These are phyloP conservation scores for Agrocybe praecox DNA, from an alignment of 768 basidiomycete genomes.

Conservation along the genomic window DNA sequence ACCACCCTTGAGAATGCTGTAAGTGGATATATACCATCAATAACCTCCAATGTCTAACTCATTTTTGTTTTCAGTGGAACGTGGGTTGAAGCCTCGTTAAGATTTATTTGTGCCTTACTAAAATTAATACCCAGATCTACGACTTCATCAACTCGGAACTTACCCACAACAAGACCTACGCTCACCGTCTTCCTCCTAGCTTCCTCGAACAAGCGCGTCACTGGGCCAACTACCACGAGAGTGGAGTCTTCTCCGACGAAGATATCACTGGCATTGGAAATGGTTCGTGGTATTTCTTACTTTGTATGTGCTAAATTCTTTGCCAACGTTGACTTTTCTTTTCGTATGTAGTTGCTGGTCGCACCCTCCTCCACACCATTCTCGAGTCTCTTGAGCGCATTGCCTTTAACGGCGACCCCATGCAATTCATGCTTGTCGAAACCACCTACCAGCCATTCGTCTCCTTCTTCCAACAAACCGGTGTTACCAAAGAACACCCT, in stretches of 20 bases:
- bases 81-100: constrained; percentile 40
- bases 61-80: constrained; percentile 60
- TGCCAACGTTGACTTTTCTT: not conserved
- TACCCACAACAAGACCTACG: constrained; percentile 82
- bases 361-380: constrained; percentile 75
- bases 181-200: constrained; percentile 78
- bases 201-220: constrained; percentile 73
- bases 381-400: constrained; percentile 74
- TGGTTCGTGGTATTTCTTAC: too few relatives aligned
- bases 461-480: constrained; percentile 82
- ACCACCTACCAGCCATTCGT: constrained; percentile 92
- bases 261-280: constrained; percentile 73
- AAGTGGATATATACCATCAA: constrained; percentile 19
- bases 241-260: constrained; percentile 67
- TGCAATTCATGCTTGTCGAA: constrained; percentile 77
- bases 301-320: too few relatives aligned
- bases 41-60: not conserved
- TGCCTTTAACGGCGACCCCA: constrained; percentile 76
- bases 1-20: constrained; percentile 71
- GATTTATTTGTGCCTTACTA: not conserved
- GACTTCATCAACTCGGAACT: constrained; percentile 79
- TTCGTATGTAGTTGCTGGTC: constrained; percentile 81
- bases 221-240: constrained; percentile 81
- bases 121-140: constrained; percentile 50
- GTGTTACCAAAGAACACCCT: constrained; percentile 57